These are phyloP conservation scores for Pythium rishiriense DNA, from an alignment of 352 stramenopile genomes.

Conservation along the genomic window DNA sequence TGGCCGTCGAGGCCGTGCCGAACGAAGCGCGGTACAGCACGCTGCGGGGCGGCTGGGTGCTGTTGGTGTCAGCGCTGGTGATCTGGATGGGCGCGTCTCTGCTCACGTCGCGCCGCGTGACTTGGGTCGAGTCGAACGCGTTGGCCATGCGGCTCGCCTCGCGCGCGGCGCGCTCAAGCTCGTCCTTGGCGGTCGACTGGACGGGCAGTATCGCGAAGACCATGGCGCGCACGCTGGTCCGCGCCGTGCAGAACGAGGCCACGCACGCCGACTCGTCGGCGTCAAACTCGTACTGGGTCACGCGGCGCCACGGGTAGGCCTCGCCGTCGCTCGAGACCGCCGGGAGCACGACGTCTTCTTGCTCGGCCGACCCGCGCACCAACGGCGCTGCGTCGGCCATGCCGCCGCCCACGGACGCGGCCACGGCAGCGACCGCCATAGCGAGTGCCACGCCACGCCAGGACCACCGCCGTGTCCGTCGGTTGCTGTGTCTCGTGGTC, in stretches of 20 bases:
- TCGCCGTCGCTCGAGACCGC: not conserved
- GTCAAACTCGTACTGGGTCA: conserved; percentile 15
- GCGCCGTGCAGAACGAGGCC: conserved; percentile 12
- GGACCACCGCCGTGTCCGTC: not conserved
- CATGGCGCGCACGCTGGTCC: not conserved
- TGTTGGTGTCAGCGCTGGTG: not conserved
- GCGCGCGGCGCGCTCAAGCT: conserved; percentile 5
- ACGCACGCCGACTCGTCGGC: not conserved
- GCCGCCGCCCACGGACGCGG: not conserved
- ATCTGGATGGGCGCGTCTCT: conserved; percentile 2
- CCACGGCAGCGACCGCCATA: not conserved
- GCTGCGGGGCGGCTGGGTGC: not conserved
- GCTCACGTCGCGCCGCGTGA: conserved; percentile 1
- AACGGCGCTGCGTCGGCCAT: not conserved
- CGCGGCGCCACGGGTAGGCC: not conserved
- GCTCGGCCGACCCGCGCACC: not conserved
- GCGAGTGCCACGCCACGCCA: too few species aligned
- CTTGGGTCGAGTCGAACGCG: conserved; percentile 10
- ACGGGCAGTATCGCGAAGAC: conserved; percentile 13
- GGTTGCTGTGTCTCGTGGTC: not conserved
- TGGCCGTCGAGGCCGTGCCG: not conserved
- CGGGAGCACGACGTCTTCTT: not conserved
- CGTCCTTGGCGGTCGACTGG: conserved; percentile 5
- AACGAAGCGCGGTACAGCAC: conserved; percentile 9
- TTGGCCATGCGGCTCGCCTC: conserved; percentile 12